phyloP scores from a whole-genome alignment of 139 green algal genomes.

The Tetratostichococcus sp. region DNA sequence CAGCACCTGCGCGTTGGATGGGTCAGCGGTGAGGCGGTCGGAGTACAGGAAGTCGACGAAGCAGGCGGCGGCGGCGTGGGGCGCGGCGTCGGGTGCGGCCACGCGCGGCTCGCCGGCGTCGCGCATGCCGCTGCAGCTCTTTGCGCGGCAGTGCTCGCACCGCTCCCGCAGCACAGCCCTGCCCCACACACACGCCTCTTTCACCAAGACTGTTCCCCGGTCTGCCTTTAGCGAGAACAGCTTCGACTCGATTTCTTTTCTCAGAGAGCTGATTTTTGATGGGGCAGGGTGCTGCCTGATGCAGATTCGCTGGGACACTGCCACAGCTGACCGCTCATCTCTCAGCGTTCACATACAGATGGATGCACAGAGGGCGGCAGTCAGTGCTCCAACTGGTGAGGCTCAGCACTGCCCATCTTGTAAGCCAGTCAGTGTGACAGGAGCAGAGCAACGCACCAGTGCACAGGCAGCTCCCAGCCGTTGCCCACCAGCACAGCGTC shows the following conservation, averaged over 20 bases:
- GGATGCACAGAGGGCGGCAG: no score
- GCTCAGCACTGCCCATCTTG: no score
- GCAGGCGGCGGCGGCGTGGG: constrained; percentile 16
- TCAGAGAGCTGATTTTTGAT: no score
- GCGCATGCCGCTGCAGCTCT: constrained; percentile 41
- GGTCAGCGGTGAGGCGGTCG: constrained; percentile 21
- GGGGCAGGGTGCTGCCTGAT: no score
- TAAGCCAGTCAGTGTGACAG: no score
- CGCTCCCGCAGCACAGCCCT: constrained; percentile 37
- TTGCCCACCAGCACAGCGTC: constrained; percentile 33
- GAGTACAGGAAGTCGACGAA: constrained; percentile 56
- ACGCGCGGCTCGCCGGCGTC: constrained; percentile 23
- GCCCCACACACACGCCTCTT: not conserved
- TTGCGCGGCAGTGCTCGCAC: constrained; percentile 42
- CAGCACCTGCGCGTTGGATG: not conserved
- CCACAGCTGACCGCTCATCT: no score
- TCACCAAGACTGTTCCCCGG: no score
- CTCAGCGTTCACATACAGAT: no score
- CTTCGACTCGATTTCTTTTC: no score
- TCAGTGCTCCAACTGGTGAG: no score
- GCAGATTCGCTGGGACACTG: no score
- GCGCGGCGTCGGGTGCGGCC: constrained; percentile 39
- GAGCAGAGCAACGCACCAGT: constrained; percentile 37
- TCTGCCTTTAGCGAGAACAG: no score
- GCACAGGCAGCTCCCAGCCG: constrained; percentile 33